phyloP scores from a whole-genome alignment of 228 moss, liverwort and hornwort species.

The Sphagnum fallax region DNA sequence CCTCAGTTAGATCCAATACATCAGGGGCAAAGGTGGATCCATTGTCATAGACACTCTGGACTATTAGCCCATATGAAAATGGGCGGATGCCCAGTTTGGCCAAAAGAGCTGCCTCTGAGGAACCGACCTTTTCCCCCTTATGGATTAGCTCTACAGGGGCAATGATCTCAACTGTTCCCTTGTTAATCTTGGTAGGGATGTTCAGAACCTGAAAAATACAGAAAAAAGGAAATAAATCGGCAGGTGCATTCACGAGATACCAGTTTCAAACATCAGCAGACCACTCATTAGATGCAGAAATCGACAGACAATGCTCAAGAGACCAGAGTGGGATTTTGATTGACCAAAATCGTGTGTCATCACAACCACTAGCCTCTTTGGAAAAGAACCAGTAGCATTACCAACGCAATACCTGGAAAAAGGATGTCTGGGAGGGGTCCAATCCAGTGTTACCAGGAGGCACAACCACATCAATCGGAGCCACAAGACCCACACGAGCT shows the following conservation, averaged over 20 bases:
- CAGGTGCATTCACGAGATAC: neutral
- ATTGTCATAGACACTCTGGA: conserved; percentile 74
- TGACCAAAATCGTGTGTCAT: too few species aligned
- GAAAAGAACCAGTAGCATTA: neutral
- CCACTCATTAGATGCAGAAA: neutral
- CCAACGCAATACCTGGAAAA: conserved; percentile 59
- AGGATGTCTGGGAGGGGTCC: conserved; percentile 84
- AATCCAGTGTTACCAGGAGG: conserved; percentile 92
- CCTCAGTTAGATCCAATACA: conserved; percentile 81
- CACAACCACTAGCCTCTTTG: too few species aligned
- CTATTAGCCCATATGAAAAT: conserved; percentile 83
- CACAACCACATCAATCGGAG: conserved; percentile 89
- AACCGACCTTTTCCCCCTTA: conserved; percentile 81
- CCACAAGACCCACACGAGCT: conserved; percentile 86
- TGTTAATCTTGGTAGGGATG: conserved; percentile 95
- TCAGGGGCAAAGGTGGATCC: conserved; percentile 72
- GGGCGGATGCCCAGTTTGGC: conserved; percentile 81
- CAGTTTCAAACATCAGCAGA: too few species aligned
- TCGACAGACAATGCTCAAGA: too few species aligned
- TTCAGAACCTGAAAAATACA: conserved; percentile 51
- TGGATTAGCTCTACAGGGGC: conserved; percentile 82
- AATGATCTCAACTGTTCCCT: conserved; percentile 87
- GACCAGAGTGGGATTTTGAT: too few species aligned
- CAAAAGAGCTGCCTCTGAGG: conserved; percentile 78
- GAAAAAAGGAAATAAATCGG: neutral